Base-by-base conservation (phyloP, 2,329 filamentous ascomycete species). In the Mycosphaerella arachidis region DNA sequence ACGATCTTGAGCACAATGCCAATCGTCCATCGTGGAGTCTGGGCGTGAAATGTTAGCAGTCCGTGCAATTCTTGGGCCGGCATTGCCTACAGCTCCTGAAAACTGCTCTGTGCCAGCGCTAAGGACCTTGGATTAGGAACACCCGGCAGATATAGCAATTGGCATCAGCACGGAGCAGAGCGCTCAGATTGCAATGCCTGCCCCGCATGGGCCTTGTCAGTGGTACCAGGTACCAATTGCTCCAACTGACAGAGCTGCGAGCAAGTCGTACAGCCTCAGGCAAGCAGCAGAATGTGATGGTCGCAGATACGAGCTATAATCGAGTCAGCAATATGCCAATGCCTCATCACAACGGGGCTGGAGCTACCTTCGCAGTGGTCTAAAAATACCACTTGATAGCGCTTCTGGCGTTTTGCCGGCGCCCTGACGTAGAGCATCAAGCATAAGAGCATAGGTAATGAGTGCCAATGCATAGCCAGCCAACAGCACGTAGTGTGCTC, bases 21-120 rank as follows among this genome's bases (percentile, higher is more conserved):
- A 20, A 37, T 37, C 18, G 13, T 53, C 40, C 59, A 56, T 51
- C 59, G 59, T 55, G 30, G 52, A 55, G 48, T 20, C 31, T 33
- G 31, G 31, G 6, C 6, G 10, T 10, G n/a, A n/a, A 33, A 6
- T 10, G 31, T 33, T 10, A 33, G 31, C 31, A 33, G 31, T 33
- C 6, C 31, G 31, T 6, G 31, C 31, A 6, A 33, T 10, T 6
- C 6, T 33, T 33, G 31, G 31, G 6, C 6, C 6, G 31, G 10
- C 31, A 10, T 33, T 10, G 6, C 31, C 10, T 33, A 33, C 31
- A 33, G 31, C 31, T 6, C 31, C 31, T 6, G 31, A 33, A 10
- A 6, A 33, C 10, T 33, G 31, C 6, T 33, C 31, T 10, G 31
- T 6, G 6, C 31, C 31, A 33, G 31, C 31, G 10, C 31, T 33